Conservation (phyloP, 2,329 filamentous ascomycete species). For the Exophiala xenobiotica region DNA sequence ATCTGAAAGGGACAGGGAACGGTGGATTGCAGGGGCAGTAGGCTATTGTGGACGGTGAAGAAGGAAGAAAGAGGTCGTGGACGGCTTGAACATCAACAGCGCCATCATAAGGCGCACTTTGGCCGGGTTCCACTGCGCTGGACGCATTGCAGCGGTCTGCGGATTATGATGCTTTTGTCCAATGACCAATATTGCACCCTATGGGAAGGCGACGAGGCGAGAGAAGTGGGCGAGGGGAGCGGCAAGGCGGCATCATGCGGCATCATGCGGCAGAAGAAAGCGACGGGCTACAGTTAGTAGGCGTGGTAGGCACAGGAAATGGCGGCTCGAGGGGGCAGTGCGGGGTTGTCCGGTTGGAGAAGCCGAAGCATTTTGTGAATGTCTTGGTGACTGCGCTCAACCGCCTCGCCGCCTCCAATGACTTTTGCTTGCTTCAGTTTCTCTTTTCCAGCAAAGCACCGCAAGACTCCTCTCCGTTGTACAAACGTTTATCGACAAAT, state of each 20-base stretch:
- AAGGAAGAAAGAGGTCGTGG: not conserved
- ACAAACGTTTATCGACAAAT: too few species aligned
- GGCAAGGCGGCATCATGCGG: not conserved
- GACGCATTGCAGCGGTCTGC: not conserved
- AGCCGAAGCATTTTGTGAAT: too few species aligned
- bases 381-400: too few species aligned
- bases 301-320: too few species aligned
- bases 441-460: too few species aligned
- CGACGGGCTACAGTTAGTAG: too few species aligned
- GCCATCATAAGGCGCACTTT: constrained; percentile 16
- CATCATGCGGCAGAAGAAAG: too few species aligned
- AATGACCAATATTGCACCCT: not conserved
- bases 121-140: constrained; percentile 8
- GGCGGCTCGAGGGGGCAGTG: too few species aligned
- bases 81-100: not conserved
- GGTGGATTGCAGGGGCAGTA: not conserved
- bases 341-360: too few species aligned
- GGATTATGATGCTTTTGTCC: not conserved
- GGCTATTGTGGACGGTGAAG: not conserved
- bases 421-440: too few species aligned
- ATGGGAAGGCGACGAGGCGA: not conserved
- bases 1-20: not conserved
- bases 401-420: too few species aligned
- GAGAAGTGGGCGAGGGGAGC: not conserved
- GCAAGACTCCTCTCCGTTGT: too few species aligned